Evolutionary conservation across 2,329 filamentous ascomycete genomes (phyloP), one percentile per base, ranked within the genome.

Genomic region (Shiraia bambusicola): DNA sequence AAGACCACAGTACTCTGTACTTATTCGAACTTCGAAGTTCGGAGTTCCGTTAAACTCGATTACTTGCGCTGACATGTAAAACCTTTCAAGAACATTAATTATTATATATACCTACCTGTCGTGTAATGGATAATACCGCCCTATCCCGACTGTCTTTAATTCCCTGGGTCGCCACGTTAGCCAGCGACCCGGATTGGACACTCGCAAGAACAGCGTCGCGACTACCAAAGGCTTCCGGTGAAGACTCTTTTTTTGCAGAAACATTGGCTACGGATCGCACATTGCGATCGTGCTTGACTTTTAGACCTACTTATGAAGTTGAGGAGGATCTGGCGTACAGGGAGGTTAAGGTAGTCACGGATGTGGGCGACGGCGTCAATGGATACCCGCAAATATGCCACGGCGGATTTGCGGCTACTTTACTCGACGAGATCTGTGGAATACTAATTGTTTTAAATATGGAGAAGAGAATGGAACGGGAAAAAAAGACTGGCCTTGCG

Each of bases 391-490:
- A 69, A 3, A 69, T 79, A 6, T 66, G 72, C 8, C 82, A 85
- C 57, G 81, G 82, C 14, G 82, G 81, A 1, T 73, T 84, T 22
- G 72, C 79, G 6, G 73, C 74, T 7, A 73, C 76, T 0, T 58
- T 84, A n/a, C 59, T 85, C 15, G 81, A 85, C 54, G 81, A 85
- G 56, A 64, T 70, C 5, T 75, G 78, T 58, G 79, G 80, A 1
- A 66, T 76, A 5, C 48, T 81, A 13, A 65, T 79, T 8, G 67
- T 67, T 2, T 52, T 73, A 19, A 78, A 78, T 47, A 41, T 54
- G 12, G 67, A 66, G 33, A 47, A 30, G 11, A 52, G 44, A 28
- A 35, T 46, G 10, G 25, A 51, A 32, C 49, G 40, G 19, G 3
- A 34, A 17, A 43, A 31, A 34, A 35, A 39, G 31, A 17, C 34